Percentiles rank a stretch among this genome's conserved stretches.
Evolutionary conservation across 2,329 filamentous ascomycete species (phyloP).

Genomic region (Aspergillus cejpii): DNA sequence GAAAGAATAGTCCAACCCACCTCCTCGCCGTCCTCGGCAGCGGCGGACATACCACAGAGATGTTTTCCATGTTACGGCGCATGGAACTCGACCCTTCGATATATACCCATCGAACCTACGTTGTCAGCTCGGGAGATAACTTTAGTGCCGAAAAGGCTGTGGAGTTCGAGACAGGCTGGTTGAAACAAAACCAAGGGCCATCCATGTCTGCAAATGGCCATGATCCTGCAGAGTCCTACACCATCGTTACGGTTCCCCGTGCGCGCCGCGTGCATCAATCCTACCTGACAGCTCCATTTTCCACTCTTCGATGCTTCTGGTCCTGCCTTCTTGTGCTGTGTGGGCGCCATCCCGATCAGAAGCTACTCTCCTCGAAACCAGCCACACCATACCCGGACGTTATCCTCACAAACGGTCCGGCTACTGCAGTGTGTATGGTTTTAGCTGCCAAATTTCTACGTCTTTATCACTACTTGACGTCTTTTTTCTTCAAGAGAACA

Average conservation of each 20-base stretch:
- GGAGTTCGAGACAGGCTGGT: slow-evolving; percentile 53
- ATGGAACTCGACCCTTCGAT: slow-evolving; percentile 40
- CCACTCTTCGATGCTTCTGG: slow-evolving; percentile 58
- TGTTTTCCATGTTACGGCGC: slow-evolving; percentile 75
- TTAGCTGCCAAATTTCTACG: slow-evolving; percentile 52
- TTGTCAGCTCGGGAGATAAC: slow-evolving; percentile 68
- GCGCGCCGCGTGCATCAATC: slow-evolving; percentile 78
- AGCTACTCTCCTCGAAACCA: slow-evolving; percentile 14
- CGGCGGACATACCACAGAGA: slow-evolving; percentile 90
- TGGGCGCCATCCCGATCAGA: slow-evolving; percentile 33
- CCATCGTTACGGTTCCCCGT: slow-evolving; percentile 63
- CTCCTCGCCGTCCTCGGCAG: slow-evolving; percentile 80
- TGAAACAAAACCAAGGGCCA: slow-evolving; percentile 9
- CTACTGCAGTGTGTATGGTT: slow-evolving; percentile 72
- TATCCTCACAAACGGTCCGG: slow-evolving; percentile 82
- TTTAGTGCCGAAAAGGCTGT: slow-evolving; percentile 59
- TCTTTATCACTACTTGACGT: slow-evolving; percentile 39
- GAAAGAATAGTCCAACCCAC: slow-evolving; percentile 44
- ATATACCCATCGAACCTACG: slow-evolving; percentile 67
- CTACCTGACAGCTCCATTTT: slow-evolving; percentile 64
- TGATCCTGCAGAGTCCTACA: slow-evolving; percentile 43
- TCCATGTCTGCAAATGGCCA: slow-evolving; percentile 3
- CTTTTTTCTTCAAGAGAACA: slow-evolving; percentile 4
- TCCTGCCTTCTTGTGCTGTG: slow-evolving; percentile 54
- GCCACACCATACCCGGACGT: slow-evolving; percentile 57